Percentiles rank a stretch among this genome's conserved stretches.
phyloP scores from a whole-genome alignment of 2,329 filamentous ascomycete genomes.

The Hymenotorrendiella dingleyae region DNA sequence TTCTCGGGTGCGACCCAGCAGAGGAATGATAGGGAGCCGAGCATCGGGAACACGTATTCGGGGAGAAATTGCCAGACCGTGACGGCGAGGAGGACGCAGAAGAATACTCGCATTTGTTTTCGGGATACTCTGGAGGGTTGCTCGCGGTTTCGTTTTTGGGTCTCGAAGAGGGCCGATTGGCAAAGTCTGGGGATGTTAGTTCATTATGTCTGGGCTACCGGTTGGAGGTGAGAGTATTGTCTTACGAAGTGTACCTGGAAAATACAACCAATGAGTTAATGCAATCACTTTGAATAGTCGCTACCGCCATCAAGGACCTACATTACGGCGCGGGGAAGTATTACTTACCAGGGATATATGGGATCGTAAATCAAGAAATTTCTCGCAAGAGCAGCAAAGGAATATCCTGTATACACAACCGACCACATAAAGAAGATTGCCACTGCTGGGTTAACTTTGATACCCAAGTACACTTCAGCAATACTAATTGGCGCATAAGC shows the following conservation, averaged over 20 bases:
- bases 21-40: slow-evolving; percentile 53
- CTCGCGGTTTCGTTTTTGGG: slow-evolving; percentile 45
- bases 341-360: slow-evolving; percentile 49
- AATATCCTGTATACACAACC: slow-evolving; percentile 53
- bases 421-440: slow-evolving; percentile 56
- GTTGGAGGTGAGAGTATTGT: too few relatives aligned
- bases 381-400: slow-evolving; percentile 51
- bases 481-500: slow-evolving; percentile 48
- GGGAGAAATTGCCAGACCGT: slow-evolving; percentile 58
- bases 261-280: too few relatives aligned
- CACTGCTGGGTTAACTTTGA: slow-evolving; percentile 45
- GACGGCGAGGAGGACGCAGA: slow-evolving; percentile 44
- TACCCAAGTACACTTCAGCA: slow-evolving; percentile 51
- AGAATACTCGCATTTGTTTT: slow-evolving; percentile 53
- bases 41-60: slow-evolving; percentile 54
- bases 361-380: slow-evolving; percentile 54
- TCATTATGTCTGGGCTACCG: too few relatives aligned
- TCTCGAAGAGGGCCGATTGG: slow-evolving; percentile 54
- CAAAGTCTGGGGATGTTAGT: slow-evolving; percentile 31
- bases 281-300: too few relatives aligned
- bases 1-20: slow-evolving; percentile 59
- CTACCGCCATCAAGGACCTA: too few relatives aligned
- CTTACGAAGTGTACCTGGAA: too few relatives aligned
- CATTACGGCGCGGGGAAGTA: too few relatives aligned
- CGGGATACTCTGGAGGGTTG: slow-evolving; percentile 42